Evolutionary conservation across 805 yeast species (phyloP).

Genomic region (Lachancea quebecensis): DNA sequence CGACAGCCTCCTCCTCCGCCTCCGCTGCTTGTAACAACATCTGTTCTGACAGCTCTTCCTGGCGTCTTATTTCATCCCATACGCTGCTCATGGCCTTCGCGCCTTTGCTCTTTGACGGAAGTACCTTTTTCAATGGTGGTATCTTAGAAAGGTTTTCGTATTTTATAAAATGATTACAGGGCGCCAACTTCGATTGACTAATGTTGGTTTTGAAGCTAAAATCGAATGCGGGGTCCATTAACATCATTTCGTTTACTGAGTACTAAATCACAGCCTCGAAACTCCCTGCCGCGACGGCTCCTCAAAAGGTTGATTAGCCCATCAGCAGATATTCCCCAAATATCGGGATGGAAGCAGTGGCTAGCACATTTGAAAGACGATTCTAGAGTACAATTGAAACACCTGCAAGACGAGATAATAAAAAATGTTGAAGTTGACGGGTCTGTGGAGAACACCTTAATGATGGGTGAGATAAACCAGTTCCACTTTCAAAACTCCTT

Average conservation of each 20-base stretch:
- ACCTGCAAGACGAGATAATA: constrained; percentile 22
- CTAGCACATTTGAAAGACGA: neutral
- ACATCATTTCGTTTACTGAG: neutral
- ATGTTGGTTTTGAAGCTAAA: too few relatives aligned
- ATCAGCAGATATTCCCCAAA: constrained; percentile 1
- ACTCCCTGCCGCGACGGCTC: constrained; percentile 5
- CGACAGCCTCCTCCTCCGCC: neutral
- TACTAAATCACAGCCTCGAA: constrained; percentile 1
- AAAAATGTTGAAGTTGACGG: constrained; percentile 14
- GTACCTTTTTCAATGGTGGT: neutral
- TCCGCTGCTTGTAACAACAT: neutral
- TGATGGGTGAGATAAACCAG: constrained; percentile 24
- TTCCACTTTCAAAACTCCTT: constrained; percentile 28
- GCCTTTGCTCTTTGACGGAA: neutral
- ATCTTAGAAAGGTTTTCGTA: neutral
- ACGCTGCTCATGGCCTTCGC: neutral
- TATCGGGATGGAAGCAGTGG: constrained; percentile 13
- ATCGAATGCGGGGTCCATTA: too few relatives aligned
- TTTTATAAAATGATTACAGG: too few relatives aligned
- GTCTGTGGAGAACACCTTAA: constrained; percentile 14
- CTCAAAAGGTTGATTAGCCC: constrained; percentile 4
- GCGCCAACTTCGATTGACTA: too few relatives aligned
- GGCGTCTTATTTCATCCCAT: constrained; percentile 33
- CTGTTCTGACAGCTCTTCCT: neutral
- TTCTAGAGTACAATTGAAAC: constrained; percentile 10